These are phyloP conservation scores for Telopea speciosissima DNA, from an alignment of 177 flowering plant species.

Conservation along the genomic window DNA sequence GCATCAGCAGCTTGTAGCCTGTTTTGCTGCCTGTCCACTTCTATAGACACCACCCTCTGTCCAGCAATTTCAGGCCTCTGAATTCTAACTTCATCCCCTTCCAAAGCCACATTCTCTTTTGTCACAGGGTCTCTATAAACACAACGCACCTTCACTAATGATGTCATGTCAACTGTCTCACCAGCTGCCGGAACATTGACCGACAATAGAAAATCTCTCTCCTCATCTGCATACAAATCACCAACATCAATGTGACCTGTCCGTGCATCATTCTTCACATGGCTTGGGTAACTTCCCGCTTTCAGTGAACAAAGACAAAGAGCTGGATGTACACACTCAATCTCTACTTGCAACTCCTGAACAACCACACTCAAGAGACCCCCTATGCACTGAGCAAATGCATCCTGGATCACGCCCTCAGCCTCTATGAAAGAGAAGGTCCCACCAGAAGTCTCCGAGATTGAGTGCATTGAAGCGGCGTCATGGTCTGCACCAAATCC, in stretches of 20 bases:
- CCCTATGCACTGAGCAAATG: slow-evolving; percentile 93
- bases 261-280: slow-evolving; percentile 27
- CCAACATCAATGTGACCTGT: slow-evolving; percentile 53
- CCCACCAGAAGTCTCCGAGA: slow-evolving; percentile 81
- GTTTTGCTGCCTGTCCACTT: slow-evolving; percentile 72
- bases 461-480: slow-evolving; percentile 75
- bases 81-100: slow-evolving; percentile 37
- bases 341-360: slow-evolving; percentile 45
- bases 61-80: slow-evolving; percentile 39
- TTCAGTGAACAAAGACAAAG: slow-evolving; percentile 41
- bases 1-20: slow-evolving; percentile 65
- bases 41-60: slow-evolving; percentile 37
- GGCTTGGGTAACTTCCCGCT: slow-evolving; percentile 62
- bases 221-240: slow-evolving; percentile 83
- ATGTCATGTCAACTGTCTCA: slow-evolving; percentile 23
- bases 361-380: slow-evolving; percentile 86
- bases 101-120: slow-evolving; percentile 30
- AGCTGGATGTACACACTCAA: slow-evolving; percentile 47
- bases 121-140: slow-evolving; percentile 51
- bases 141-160: slow-evolving; percentile 47
- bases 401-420: slow-evolving; percentile 78
- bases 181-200: slow-evolving; percentile 43
- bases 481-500: slow-evolving; percentile 92
- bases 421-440: slow-evolving; percentile 86
- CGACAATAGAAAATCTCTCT: slow-evolving; percentile 65